Percentiles rank a stretch among this genome's conserved stretches.
Conservation (phyloP, 257 asterid species). For the Solanum medicagineum region DNA sequence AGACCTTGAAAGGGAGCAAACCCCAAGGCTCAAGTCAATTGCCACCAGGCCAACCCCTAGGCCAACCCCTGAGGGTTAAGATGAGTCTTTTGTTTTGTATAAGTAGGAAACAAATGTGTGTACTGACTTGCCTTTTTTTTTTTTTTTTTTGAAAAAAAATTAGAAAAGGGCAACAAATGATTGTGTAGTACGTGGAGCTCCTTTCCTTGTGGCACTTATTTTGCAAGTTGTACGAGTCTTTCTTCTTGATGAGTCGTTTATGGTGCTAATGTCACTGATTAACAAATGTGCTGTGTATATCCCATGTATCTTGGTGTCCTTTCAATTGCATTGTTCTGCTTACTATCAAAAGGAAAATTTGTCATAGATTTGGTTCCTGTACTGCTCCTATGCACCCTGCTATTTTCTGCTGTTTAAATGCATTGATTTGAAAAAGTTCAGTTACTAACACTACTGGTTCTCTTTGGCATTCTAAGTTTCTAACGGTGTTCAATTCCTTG, state of each 20-base stretch:
- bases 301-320: background rate
- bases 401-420: background rate
- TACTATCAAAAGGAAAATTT: background rate
- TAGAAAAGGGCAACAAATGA: background rate
- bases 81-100: background rate
- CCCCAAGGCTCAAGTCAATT: too few species aligned
- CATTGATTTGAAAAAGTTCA: background rate
- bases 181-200: background rate
- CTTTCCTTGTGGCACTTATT: background rate
- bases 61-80: background rate
- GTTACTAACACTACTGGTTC: background rate
- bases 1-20: too few species aligned
- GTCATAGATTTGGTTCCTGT: background rate
- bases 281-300: background rate
- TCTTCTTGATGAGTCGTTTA: background rate
- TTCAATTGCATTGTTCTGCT: background rate
- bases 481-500: background rate
- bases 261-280: background rate
- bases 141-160: background rate
- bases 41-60: too few species aligned
- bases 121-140: background rate
- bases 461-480: background rate
- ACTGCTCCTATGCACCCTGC: background rate
- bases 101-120: background rate
- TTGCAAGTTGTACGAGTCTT: background rate